Conservation (phyloP, 352 stramenopile species). For the Phytophthora uliginosa region DNA sequence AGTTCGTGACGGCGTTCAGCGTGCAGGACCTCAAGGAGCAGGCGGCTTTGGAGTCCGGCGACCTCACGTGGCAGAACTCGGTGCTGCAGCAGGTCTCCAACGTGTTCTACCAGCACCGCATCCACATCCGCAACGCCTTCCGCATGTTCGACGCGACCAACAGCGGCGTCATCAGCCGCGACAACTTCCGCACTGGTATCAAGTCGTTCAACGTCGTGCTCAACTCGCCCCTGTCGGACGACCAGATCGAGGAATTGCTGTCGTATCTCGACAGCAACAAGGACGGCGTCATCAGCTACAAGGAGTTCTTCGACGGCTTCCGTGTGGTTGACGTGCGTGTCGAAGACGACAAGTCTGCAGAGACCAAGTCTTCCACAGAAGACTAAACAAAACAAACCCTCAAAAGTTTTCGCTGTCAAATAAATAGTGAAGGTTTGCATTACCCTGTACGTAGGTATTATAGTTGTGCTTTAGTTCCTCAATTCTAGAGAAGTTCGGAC, state of each 20-base stretch:
- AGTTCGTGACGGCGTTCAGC: constrained; percentile 93
- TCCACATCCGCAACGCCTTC: constrained; percentile 94
- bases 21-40: constrained; percentile 86
- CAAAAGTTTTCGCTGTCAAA: constrained; percentile 5
- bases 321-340: constrained; percentile 85
- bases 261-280: constrained; percentile 90
- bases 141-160: constrained; percentile 94
- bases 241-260: constrained; percentile 93
- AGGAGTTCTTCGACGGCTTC: constrained; percentile 96
- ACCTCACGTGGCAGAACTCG: constrained; percentile 92
- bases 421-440: constrained; percentile 33
- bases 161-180: constrained; percentile 76
- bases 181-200: constrained; percentile 91
- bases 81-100: constrained; percentile 95
- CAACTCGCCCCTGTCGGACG: constrained; percentile 91
- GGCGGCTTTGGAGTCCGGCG: constrained; percentile 57
- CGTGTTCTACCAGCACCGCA: constrained; percentile 95
- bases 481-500: constrained; percentile 25
- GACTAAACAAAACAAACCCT: constrained; percentile 8
- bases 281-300: constrained; percentile 94
- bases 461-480: not conserved
- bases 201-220: constrained; percentile 91
- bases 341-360: constrained; percentile 41
- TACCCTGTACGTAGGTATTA: too few species aligned
- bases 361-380: constrained; percentile 15